phyloP scores from a whole-genome alignment of 176 grass and related monocot species.

The Typha latifolia region DNA sequence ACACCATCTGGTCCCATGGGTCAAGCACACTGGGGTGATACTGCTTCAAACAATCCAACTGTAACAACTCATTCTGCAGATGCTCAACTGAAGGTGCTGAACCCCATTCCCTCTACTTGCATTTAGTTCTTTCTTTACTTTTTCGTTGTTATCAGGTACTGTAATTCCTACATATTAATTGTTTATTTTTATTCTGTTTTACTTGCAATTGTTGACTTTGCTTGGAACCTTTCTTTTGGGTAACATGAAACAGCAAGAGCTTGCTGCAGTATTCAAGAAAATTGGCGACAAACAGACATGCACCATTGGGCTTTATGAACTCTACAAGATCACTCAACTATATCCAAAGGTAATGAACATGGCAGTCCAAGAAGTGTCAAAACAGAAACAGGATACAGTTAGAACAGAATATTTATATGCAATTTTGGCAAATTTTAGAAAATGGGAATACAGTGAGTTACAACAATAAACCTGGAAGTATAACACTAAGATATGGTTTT shows the following conservation, averaged over 20 bases:
- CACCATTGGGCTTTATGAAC: constrained; percentile 88
- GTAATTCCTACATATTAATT: neutral
- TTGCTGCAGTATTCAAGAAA: constrained; percentile 99
- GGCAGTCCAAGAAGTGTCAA: neutral
- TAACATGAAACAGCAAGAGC: constrained; percentile 71
- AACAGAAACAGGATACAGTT: too few species aligned
- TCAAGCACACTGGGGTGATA: constrained; percentile 92
- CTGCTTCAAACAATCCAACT: constrained; percentile 68
- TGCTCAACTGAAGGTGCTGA: constrained; percentile 78
- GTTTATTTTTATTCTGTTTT: neutral
- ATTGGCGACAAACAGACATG: constrained; percentile 98
- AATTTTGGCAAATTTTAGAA: too few species aligned
- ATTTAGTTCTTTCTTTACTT: neutral
- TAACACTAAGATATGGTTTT: too few species aligned
- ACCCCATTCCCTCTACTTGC: neutral
- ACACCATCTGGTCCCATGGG: constrained; percentile 89
- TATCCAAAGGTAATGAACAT: constrained; percentile 68
- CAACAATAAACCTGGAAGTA: too few species aligned
- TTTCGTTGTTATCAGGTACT: neutral
- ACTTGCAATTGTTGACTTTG: neutral
- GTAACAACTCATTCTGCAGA: constrained; percentile 65
- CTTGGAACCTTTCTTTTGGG: constrained; percentile 11
- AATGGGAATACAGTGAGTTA: too few species aligned
- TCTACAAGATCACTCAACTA: constrained; percentile 91
- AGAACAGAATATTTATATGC: too few species aligned